phyloP scores from a whole-genome alignment of 2,329 filamentous ascomycete species.

The Alternaria ventricosa region DNA sequence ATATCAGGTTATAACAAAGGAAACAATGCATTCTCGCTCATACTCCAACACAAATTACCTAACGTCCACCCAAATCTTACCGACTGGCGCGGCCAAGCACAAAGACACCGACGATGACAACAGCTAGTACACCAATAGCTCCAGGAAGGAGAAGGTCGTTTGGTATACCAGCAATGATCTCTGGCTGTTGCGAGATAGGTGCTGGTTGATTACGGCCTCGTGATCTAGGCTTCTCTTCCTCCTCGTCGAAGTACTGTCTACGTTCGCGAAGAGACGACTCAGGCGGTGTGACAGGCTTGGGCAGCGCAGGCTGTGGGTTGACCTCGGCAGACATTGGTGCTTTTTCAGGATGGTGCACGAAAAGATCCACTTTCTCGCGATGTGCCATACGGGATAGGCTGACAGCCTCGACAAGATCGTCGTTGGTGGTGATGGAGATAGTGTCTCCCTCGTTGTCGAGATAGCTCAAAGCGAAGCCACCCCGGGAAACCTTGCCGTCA shows the following conservation, averaged over 20 bases:
- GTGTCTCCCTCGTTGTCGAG: slow-evolving; percentile 96
- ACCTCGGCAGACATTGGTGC: slow-evolving; percentile 74
- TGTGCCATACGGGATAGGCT: slow-evolving; percentile 76
- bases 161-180: slow-evolving; percentile 87
- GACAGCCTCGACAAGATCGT: slow-evolving; percentile 90
- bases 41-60: neutral
- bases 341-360: slow-evolving; percentile 91
- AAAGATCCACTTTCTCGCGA: slow-evolving; percentile 94
- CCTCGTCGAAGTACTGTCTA: slow-evolving; percentile 60
- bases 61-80: neutral
- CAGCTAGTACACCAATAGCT: slow-evolving; percentile 92
- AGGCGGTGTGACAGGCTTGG: slow-evolving; percentile 60
- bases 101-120: slow-evolving; percentile 93
- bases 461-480: slow-evolving; percentile 92
- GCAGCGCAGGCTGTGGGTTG: slow-evolving; percentile 63
- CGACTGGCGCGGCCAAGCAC: slow-evolving; percentile 73
- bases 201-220: slow-evolving; percentile 54
- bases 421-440: slow-evolving; percentile 94
- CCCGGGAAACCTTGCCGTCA: slow-evolving; percentile 76
- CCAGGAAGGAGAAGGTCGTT: slow-evolving; percentile 94
- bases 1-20: slow-evolving; percentile 18
- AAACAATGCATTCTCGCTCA: slow-evolving; percentile 8
- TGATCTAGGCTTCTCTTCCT: slow-evolving; percentile 58
- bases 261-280: slow-evolving; percentile 58
- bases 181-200: slow-evolving; percentile 63